Percentiles rank a stretch among this genome's conserved stretches.
phyloP scores from a whole-genome alignment of 2,329 filamentous ascomycete genomes.

The Cladosporium sp. region DNA sequence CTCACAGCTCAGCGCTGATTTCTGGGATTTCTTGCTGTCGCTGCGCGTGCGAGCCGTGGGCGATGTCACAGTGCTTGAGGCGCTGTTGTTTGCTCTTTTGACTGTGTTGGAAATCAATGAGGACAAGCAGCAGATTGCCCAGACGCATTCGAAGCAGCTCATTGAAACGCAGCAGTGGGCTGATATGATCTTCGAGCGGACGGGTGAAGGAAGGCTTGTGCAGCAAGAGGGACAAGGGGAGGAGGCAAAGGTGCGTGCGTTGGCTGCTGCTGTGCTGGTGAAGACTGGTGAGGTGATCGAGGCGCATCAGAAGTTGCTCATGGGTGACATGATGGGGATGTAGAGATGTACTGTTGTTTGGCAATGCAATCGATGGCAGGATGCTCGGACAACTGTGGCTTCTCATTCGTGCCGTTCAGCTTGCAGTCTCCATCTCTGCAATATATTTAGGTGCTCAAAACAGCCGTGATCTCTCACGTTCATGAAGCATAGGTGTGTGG shows the following conservation, averaged over 20 bases:
- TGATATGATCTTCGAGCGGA: constrained; percentile 63
- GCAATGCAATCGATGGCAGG: too few species aligned
- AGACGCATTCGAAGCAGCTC: constrained; percentile 69
- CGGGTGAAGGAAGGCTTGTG: constrained; percentile 31
- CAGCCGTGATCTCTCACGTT: too few species aligned
- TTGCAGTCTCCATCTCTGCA: too few species aligned
- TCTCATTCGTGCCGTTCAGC: too few species aligned
- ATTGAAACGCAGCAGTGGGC: constrained; percentile 89
- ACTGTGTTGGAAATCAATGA: constrained; percentile 78
- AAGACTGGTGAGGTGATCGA: constrained; percentile 77
- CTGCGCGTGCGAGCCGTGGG: constrained; percentile 50
- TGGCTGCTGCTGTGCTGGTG: constrained; percentile 74
- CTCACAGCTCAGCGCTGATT: constrained; percentile 75
- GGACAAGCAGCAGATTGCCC: constrained; percentile 67
- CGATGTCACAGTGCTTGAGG: constrained; percentile 61
- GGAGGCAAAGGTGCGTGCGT: constrained; percentile 73
- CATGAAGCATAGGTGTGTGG: neutral
- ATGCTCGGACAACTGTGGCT: too few species aligned
- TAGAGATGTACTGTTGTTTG: neutral
- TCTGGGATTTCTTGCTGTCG: constrained; percentile 76
- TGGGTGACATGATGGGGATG: constrained; percentile 49
- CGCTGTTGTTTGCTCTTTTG: constrained; percentile 73
- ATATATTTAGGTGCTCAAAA: too few species aligned
- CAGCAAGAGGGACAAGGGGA: constrained; percentile 51
- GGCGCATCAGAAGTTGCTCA: constrained; percentile 70